A percentile compares a stretch with the other conserved stretches of the same genome.
Evolutionary conservation across 805 yeast genomes (phyloP).

Genomic region (Cephaloascus fragrans): DNA sequence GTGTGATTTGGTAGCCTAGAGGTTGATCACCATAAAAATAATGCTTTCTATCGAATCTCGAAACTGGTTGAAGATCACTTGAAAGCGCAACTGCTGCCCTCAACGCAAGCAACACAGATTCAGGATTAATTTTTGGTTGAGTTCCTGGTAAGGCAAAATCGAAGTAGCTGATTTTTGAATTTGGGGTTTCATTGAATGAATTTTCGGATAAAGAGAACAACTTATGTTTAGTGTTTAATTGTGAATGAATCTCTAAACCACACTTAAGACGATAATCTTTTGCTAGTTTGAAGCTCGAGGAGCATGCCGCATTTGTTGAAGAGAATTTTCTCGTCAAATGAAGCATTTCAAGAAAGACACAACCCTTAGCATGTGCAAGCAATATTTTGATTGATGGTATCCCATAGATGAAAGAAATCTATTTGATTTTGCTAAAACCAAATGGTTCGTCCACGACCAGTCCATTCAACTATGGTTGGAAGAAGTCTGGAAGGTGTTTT

Average conservation of each 20-base stretch:
- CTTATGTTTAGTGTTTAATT: constrained; percentile 62
- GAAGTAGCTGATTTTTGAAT: constrained; percentile 61
- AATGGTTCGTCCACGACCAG: too few species aligned
- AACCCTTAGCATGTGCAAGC: too few species aligned
- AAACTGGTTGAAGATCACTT: constrained; percentile 41
- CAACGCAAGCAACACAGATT: constrained; percentile 62
- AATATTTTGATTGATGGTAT: too few species aligned
- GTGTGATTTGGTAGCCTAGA: constrained; percentile 91
- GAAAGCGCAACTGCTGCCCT: constrained; percentile 65
- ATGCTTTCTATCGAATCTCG: constrained; percentile 87
- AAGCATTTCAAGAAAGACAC: neutral
- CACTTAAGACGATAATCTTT: constrained; percentile 41
- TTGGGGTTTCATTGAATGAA: constrained; percentile 47
- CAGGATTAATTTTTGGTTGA: constrained; percentile 71
- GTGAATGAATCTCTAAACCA: constrained; percentile 93
- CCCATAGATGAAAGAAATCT: too few species aligned
- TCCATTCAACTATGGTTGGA: too few species aligned
- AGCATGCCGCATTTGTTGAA: neutral
- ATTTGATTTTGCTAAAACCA: too few species aligned
- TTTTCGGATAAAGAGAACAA: constrained; percentile 60
- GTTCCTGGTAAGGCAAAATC: constrained; percentile 91
- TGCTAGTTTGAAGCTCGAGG: neutral
- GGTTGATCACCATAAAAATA: constrained; percentile 97
- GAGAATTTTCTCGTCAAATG: neutral
- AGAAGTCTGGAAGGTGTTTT: too few species aligned